phyloP scores from a whole-genome alignment of 192 early-diverging fungal genomes.

The Lobosporangium transversale region DNA sequence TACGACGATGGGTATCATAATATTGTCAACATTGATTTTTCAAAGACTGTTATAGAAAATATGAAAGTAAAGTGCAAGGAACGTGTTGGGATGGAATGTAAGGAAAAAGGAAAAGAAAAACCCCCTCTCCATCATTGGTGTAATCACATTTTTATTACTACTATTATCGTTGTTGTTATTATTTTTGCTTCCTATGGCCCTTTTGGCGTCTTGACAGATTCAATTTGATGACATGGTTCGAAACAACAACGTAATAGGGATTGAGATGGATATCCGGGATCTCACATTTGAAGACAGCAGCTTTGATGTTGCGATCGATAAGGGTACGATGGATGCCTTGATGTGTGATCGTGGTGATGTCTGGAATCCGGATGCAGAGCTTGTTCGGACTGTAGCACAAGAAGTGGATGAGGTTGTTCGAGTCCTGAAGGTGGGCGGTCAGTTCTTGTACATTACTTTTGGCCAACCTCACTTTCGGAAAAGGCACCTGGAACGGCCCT shows the following conservation, averaged over 20 bases:
- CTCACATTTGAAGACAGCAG: constrained; percentile 68
- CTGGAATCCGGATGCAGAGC: constrained; percentile 84
- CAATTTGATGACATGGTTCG: too few species aligned
- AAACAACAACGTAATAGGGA: too few species aligned
- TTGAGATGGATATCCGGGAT: constrained; percentile 82
- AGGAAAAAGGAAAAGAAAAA: too few species aligned
- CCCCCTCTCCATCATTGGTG: too few species aligned
- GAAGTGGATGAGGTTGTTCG: constrained; percentile 84
- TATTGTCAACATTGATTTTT: constrained; percentile 86
- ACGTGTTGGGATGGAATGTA: constrained; percentile 67
- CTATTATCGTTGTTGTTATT: neutral
- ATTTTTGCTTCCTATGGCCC: too few species aligned
- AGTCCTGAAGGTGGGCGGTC: constrained; percentile 77
- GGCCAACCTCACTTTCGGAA: constrained; percentile 91
- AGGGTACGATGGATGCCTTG: constrained; percentile 92
- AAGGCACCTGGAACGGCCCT: constrained; percentile 72
- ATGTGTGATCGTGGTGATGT: constrained; percentile 88
- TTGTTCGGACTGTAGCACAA: constrained; percentile 68
- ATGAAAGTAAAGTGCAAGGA: constrained; percentile 70
- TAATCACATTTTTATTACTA: too few species aligned
- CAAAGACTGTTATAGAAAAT: constrained; percentile 77
- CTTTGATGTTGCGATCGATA: constrained; percentile 86
- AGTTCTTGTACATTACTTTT: constrained; percentile 91
- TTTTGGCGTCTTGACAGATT: too few species aligned
- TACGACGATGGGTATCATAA: constrained; percentile 78